A percentile compares a stretch with the other conserved stretches of the same genome.
Evolutionary conservation across 768 basidiomycete genomes (phyloP).

Genomic region (Hericium coralloides): DNA sequence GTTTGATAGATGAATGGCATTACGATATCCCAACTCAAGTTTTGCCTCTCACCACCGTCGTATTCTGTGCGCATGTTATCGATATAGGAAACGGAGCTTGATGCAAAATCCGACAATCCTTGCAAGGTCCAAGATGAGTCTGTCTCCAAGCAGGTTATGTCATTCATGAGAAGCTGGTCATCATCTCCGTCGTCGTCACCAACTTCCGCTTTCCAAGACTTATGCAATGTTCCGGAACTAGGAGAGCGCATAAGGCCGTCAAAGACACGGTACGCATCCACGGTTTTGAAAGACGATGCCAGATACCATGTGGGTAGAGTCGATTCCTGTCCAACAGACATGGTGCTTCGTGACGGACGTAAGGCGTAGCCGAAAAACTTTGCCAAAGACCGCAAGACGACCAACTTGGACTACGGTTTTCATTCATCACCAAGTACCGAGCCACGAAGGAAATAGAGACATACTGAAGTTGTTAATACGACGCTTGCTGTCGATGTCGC

Average conservation of each 20-base stretch:
- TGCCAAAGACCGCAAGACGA: constrained; percentile 64
- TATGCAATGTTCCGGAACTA: background rate
- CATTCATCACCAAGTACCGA: background rate
- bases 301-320: constrained; percentile 56
- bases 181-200: constrained; percentile 23
- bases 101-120: constrained; percentile 12
- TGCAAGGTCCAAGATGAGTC: constrained; percentile 15
- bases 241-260: constrained; percentile 33
- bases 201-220: background rate
- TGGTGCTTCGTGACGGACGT: constrained; percentile 10
- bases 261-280: constrained; percentile 45
- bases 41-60: background rate
- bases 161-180: constrained; percentile 28
- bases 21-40: constrained; percentile 8
- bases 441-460: constrained; percentile 14
- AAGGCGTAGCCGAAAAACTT: constrained; percentile 51
- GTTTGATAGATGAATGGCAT: background rate
- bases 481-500: constrained; percentile 60
- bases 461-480: constrained; percentile 53
- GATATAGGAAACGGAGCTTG: background rate
- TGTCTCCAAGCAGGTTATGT: background rate
- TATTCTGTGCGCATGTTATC: constrained; percentile 6
- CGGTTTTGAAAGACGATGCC: constrained; percentile 44
- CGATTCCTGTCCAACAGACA: constrained; percentile 2
- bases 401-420: constrained; percentile 57